Percentiles rank a stretch among this genome's conserved stretches.
These are phyloP conservation scores for Panellus pusillus DNA, from an alignment of 768 basidiomycete species.

Conservation along the genomic window DNA sequence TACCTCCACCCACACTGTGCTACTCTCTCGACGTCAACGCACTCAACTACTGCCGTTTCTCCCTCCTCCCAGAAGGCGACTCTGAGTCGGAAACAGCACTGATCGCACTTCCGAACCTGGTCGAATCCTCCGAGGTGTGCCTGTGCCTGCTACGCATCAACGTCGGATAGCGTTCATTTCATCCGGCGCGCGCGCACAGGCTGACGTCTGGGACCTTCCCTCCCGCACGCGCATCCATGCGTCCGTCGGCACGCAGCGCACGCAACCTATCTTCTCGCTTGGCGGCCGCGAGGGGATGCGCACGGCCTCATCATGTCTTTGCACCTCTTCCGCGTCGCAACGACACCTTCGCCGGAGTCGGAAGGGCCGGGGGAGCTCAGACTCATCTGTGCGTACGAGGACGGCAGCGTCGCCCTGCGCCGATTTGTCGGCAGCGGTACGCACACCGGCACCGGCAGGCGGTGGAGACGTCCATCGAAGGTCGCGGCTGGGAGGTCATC, in stretches of 20 bases:
- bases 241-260: constrained; percentile 67
- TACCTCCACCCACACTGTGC: constrained; percentile 49
- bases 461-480: constrained; percentile 60
- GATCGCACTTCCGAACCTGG: constrained; percentile 82
- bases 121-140: constrained; percentile 81
- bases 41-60: constrained; percentile 91
- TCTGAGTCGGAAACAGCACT: constrained; percentile 38
- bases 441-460: constrained; percentile 27
- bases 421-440: constrained; percentile 36
- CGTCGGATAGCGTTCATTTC: background rate
- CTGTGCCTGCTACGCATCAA: background rate
- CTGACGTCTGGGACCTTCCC: constrained; percentile 86
- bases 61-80: constrained; percentile 45
- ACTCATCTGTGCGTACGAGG: constrained; percentile 80
- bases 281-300: constrained; percentile 55
- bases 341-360: background rate
- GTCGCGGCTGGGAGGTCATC: constrained; percentile 68
- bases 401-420: constrained; percentile 78
- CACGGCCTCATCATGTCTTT: constrained; percentile 85
- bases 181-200: constrained; percentile 41
- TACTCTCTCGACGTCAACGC: constrained; percentile 90
- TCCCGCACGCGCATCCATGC: constrained; percentile 72
- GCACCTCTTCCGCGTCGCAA: constrained; percentile 60
- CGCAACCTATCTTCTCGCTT: constrained; percentile 35
- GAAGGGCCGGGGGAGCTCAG: constrained; percentile 43